phyloP scores from a whole-genome alignment of 169 alveolate species.

The Cryptosporidium viatorum region DNA sequence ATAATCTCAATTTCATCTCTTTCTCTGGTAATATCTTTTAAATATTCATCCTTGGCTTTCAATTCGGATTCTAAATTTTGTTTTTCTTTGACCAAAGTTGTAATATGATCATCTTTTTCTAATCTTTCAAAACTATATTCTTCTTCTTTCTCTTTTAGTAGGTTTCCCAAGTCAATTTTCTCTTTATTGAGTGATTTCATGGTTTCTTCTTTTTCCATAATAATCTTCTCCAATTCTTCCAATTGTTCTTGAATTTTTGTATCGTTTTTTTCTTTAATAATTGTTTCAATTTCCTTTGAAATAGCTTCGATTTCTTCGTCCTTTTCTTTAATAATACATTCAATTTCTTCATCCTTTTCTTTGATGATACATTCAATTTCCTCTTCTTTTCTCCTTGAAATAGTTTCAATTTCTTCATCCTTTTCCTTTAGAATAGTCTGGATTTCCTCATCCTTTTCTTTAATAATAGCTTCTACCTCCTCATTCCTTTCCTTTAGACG shows the following conservation, averaged over 20 bases:
- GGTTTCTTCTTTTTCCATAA: not conserved
- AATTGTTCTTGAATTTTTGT: not conserved
- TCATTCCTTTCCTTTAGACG: not conserved
- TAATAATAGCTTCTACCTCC: not conserved
- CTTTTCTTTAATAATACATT: not conserved
- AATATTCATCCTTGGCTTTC: not conserved
- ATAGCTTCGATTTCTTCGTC: not conserved
- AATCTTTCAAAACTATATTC: not conserved
- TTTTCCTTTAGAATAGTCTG: not conserved
- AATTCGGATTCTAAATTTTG: not conserved
- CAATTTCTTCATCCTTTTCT: not conserved
- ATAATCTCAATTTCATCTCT: not conserved
- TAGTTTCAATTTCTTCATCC: not conserved
- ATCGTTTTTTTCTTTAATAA: not conserved
- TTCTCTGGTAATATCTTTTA: not conserved
- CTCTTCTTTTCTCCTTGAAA: not conserved
- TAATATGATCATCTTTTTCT: not conserved
- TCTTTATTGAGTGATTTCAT: not conserved
- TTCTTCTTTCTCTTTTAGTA: slow-evolving; percentile 19
- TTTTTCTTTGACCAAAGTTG: not conserved
- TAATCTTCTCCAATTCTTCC: slow-evolving; percentile 9
- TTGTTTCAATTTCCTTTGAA: not conserved
- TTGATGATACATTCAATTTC: not conserved
- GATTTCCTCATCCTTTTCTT: slow-evolving; percentile 1
- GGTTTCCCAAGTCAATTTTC: not conserved